These are phyloP conservation scores for Cystobasidium sp. DNA, from an alignment of 1,284 basidiomycete species.

Conservation along the genomic window DNA sequence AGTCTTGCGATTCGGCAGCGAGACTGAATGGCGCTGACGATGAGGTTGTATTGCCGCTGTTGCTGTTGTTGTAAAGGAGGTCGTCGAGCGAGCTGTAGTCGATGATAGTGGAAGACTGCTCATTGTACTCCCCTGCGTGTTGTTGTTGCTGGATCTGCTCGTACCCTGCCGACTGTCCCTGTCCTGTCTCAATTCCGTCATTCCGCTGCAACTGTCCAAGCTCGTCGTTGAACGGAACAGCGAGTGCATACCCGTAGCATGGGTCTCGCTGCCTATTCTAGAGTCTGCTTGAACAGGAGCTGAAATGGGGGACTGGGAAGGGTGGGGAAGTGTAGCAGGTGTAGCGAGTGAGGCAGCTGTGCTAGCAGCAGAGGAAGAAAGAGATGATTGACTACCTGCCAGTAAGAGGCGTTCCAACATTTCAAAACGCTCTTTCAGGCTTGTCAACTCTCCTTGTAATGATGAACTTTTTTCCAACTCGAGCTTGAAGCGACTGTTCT, in stretches of 20 bases:
- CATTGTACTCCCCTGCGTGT: slow-evolving; percentile 6
- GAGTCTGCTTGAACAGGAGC: slow-evolving; percentile 30
- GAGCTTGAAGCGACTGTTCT: slow-evolving; percentile 30
- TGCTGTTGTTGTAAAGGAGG: slow-evolving; percentile 1
- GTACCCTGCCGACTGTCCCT: background rate
- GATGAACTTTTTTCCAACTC: slow-evolving; percentile 22
- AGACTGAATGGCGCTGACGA: background rate
- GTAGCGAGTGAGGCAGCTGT: background rate
- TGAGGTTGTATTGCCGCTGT: background rate
- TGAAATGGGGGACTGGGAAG: slow-evolving; percentile 1
- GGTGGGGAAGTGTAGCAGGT: background rate
- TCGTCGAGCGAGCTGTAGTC: slow-evolving; percentile 30
- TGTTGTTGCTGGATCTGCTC: slow-evolving; percentile 8
- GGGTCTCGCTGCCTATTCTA: slow-evolving; percentile 44
- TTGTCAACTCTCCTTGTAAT: slow-evolving; percentile 20
- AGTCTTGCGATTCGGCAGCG: background rate
- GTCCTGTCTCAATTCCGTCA: background rate
- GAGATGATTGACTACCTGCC: background rate
- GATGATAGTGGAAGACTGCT: slow-evolving; percentile 11
- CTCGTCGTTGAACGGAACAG: slow-evolving; percentile 40
- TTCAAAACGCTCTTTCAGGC: slow-evolving; percentile 32
- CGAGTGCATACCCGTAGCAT: slow-evolving; percentile 45
- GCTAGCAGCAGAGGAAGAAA: background rate
- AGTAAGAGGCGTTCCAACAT: slow-evolving; percentile 27
- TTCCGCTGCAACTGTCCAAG: slow-evolving; percentile 32